Evolutionary conservation across 306 rosid species (phyloP), one percentile per base, ranked within the genome.

Genomic region (Pyrus bretschneideri): DNA sequence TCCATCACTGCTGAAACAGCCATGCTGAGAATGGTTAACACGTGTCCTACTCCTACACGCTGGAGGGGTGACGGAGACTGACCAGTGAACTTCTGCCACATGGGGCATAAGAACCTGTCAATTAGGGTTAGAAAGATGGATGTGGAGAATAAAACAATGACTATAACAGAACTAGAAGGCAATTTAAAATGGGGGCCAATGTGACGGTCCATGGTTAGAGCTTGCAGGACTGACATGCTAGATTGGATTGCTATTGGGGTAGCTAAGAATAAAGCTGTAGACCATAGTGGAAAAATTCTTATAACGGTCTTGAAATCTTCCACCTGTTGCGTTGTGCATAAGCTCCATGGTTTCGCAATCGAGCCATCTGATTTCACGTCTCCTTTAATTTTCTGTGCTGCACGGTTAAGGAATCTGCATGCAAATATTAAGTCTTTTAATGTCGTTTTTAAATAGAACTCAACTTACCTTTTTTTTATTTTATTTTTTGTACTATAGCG

Each of bases 171-270:
- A 0, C 86, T 85, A 0, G 93, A 75, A 21, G 97, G 93, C 58
- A 88, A 68, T 78, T 81, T 49, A 17, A 92, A 89, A 70, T 84
- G 84, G 1, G 88, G 49, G 5, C 90, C 90, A 9, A 92, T 54
- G 17, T 82, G 84, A 75, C 88, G 88, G 77, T 92, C 88, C 91
- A 76, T 85, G 66, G 75, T 67, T 68, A 92, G 79, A 27, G 89
- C 89, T 72, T 92, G 93, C 30, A 92, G 90, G 70, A 92, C 62
- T 22, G 85, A 54, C 55, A 87, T 69, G 80, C 93, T 86, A 29
- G 19, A 17, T 63, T 67, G 87, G 40, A 88, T 42, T 71, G 59
- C 88, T 11, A 84, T 78, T 70, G 93, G 91, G 59, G 81, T 85
- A 7, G 58, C 4, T 65, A 90, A 73, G 75, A 92, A 85, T 23